Evolutionary conservation across 345 rosid species (phyloP), one percentile per base, ranked within the genome.

Genomic region (Citropsis articulata): DNA sequence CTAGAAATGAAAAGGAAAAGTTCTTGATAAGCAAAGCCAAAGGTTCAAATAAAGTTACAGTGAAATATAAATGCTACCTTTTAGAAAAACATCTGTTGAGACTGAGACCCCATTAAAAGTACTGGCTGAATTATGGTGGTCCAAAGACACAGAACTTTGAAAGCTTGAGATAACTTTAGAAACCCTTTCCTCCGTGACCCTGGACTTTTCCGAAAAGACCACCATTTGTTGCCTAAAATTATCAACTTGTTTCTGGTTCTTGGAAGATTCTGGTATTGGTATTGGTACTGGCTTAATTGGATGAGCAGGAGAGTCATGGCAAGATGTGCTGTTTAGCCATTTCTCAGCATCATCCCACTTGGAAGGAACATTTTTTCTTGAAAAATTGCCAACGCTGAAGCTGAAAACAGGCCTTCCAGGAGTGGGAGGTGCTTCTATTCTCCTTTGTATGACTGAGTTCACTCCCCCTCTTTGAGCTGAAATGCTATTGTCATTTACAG

Each of bases 311-410:
- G 94, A 94, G 24, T 79, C 88, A 79, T 89, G 86, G 88, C 91
- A 77, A 66, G 92, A 87, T 38, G 79, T 81, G 77, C 81, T 82
- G 14, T 87, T 89, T 45, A 93, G 82, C 99, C 99, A 95, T 81
- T 95, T 95, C 87, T 93, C 94, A 9, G 98, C 98, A 80, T 95
- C 93, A 48, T 86, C 92, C 99, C 99, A 95, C 84, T 95, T 95
- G 30, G 99, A 95, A 83, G 98, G 99, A 22, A 95, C 87, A 82
- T 81, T 88, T 79, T 85, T 89, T 81, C 88, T 91, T n/a, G 90
- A 83, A 79, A 84, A 69, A 80, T 77, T 83, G n/a, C 85, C 79
- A 69, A 76, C 76, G 48, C 90, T 88, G 87, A 90, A 93, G 79
- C 94, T 81, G 81, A 95, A 91, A 69, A 93, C 81, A 31, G 95